Base-by-base conservation (phyloP, 257 asterid genomes). In the Salvia hispanica region DNA sequence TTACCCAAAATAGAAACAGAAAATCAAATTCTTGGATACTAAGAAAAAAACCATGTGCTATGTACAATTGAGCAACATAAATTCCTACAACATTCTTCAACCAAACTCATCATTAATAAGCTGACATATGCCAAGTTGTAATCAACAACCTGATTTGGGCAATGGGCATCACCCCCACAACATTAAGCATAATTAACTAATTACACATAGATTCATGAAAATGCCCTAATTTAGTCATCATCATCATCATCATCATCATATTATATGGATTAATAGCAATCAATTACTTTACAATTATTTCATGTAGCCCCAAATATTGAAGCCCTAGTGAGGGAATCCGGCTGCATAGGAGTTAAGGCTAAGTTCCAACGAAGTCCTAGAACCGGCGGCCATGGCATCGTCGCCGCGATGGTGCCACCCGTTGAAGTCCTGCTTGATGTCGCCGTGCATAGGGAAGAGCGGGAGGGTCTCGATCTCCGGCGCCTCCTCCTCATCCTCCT, bases 381-480 rank as follows among this genome's bases (percentile, higher is more conserved):
- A 51, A 59, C 74, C 59, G 67, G 64, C 62, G 60, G 71, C 33
- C 28, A 18, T 2, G 71, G 48, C 18, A 7, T 54, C 75, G 61
- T 64, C 77, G 21, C 40, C 64, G 7, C 61, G 67, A 75, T 37
- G 70, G 73, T 34, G 63, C 75, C 76, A 65, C n/a, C 83, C 87
- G 9, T 28, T 47, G 73, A 66, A 62, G 52, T 62, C 79, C 4
- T 73, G 80, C 78, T 65, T 75, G 16, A 74, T 62, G 31, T 84
- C 94, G 53, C 82, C 85, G 69, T 91, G 97, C 78, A 89, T 82
- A 12, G 99, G 99, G 69, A 94, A 94, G 31, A 94, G 96, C 0
- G 97, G 89, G 14, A 93, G 96, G 14, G 97, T 93, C 74, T 90
- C 97, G 25, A 78, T 72, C 59, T 77, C 91, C 34, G 64, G 60